phyloP scores from a whole-genome alignment of 495 filamentous ascomycete genomes.

The Podospora anserina region DNA sequence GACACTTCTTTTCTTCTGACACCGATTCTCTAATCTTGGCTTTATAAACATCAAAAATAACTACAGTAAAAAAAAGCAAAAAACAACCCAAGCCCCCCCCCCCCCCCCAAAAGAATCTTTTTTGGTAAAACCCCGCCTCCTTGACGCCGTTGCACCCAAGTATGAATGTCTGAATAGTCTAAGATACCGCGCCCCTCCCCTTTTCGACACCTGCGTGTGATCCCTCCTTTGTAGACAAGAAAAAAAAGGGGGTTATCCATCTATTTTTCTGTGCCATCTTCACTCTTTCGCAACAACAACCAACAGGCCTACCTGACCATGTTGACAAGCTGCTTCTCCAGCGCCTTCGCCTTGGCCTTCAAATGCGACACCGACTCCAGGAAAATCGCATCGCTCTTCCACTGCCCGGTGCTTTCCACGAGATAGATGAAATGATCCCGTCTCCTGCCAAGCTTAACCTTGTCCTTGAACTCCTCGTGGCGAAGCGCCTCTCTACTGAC shows the following conservation, averaged over 20 bases:
- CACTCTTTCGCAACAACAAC: neutral
- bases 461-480: constrained; percentile 88
- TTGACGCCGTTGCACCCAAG: constrained; percentile 31
- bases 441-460: constrained; percentile 86
- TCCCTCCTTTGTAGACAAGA: neutral
- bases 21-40: constrained; percentile 1
- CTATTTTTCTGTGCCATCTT: neutral
- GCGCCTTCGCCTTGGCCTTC: constrained; percentile 62
- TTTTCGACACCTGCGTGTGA: neutral
- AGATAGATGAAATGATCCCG: constrained; percentile 97
- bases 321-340: constrained; percentile 47
- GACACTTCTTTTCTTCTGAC: constrained; percentile 6
- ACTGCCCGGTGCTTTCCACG: constrained; percentile 92
- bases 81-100: neutral
- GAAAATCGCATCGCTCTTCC: constrained; percentile 85
- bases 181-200: neutral
- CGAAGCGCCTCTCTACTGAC: constrained; percentile 89
- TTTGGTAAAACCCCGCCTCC: constrained; percentile 14
- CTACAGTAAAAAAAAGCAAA: neutral
- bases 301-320: constrained; percentile 39
- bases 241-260: neutral
- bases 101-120: neutral
- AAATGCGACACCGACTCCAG: constrained; percentile 79
- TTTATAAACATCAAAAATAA: neutral
- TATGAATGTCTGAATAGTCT: constrained; percentile 13